phyloP scores from a whole-genome alignment of 441 rosid species.

The Viola pubescens region DNA sequence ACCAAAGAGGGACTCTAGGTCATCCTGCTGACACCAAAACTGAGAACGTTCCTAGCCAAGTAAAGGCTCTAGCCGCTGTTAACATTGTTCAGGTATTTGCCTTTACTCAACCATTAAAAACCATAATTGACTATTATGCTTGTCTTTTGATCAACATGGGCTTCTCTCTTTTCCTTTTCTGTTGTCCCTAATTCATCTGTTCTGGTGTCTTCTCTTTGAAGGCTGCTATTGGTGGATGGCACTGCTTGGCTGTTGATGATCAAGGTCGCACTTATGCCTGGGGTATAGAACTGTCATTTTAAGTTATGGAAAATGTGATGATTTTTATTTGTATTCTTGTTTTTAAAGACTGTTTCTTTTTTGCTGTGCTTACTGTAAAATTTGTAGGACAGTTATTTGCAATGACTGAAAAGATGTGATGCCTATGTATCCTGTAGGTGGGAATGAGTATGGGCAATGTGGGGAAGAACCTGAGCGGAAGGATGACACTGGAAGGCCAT shows the following conservation, averaged over 20 bases:
- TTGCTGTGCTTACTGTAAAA: neutral
- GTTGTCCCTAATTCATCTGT: too few relatives aligned
- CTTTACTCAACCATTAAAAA: too few relatives aligned
- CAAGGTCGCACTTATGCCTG: constrained; percentile 95
- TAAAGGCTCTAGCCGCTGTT: constrained; percentile 66
- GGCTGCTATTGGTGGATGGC: constrained; percentile 99
- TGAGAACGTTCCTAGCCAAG: constrained; percentile 78
- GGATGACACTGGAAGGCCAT: constrained; percentile 72
- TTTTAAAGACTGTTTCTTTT: neutral
- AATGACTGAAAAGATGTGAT: neutral
- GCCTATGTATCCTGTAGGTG: constrained; percentile 42
- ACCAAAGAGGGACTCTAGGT: constrained; percentile 95
- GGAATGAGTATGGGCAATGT: constrained; percentile 98
- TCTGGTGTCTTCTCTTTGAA: constrained; percentile 21
- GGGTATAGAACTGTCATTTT: constrained; percentile 43
- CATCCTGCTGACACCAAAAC: constrained; percentile 92
- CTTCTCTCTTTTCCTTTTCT: too few relatives aligned
- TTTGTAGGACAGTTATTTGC: neutral
- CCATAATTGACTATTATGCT: too few relatives aligned
- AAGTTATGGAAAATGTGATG: too few relatives aligned
- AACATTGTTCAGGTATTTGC: constrained; percentile 79
- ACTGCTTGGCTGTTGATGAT: constrained; percentile 99
- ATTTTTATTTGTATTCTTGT: too few relatives aligned
- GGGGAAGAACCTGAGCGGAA: constrained; percentile 94
- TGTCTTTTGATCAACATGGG: too few relatives aligned